Evolutionary conservation across 2,329 filamentous ascomycete genomes (phyloP), one percentile per base, ranked within the genome.

Genomic region (Ceratocystis albifundus): DNA sequence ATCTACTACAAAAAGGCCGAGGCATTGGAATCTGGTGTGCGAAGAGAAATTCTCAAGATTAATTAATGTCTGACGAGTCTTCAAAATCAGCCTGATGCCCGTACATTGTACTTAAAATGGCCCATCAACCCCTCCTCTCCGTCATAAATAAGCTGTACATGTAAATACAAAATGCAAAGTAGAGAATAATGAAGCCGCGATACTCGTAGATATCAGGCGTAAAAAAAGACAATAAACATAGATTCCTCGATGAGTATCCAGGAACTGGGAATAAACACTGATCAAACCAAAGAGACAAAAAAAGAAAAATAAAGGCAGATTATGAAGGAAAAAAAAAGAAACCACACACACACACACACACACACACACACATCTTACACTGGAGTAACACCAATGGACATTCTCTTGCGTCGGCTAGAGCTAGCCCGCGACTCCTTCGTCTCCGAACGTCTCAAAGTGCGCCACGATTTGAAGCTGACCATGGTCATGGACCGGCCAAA

Each of bases 401-500:
- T 61, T 22, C 36, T 36, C 55, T 65, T 66, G 59, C 44, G 53
- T 10, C 61, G 30, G 25, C 41, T 59, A 30, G 61, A 48, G 36
- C 65, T 68, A 44, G 53, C 55, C 22, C 55, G 48, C 1, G 75
- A 76, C 62, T 77, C 76, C 50, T 73, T 74, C 1, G 76, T 78
- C 30, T 78, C 77, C 67, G 74, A 77, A 66, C 76, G 74, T 3
- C 75, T 75, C 53, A 78, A 74, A 0, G 76, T 77, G 2, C 75
- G 75, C 77, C 77, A 79, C 15, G 76, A 77, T 74, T 77, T 77
- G 69, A 83, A 77, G 70, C 80, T 82, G 46, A 79, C 78, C 70
- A 82, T 77, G 68, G 79, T 82, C 72, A 83, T 75, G 22, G 78
- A 79, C 71, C 76, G 79, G 69, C 73, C 74, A 69, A 82, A 77